These are phyloP conservation scores for Sequoiadendron giganteum DNA, from an alignment of 75 land plant species.

Conservation along the genomic window DNA sequence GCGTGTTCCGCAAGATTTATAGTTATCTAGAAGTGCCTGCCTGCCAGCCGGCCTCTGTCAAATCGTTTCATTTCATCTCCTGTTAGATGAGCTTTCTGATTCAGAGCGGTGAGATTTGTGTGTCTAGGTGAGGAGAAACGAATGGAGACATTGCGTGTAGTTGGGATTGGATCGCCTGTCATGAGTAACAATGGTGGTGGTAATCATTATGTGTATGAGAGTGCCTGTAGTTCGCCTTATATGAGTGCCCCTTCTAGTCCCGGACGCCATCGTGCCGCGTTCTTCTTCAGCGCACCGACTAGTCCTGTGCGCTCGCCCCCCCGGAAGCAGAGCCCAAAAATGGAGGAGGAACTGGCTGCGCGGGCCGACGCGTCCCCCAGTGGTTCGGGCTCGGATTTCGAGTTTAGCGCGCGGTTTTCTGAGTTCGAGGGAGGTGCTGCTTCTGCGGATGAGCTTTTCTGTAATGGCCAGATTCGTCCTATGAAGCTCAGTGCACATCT, in stretches of 20 bases:
- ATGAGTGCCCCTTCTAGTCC: constrained; percentile 14
- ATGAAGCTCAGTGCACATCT: not conserved
- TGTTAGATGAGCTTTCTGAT: no score
- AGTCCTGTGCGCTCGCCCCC: constrained; percentile 38
- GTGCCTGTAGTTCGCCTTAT: not conserved
- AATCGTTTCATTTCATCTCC: not conserved
- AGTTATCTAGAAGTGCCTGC: not conserved
- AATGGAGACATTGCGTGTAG: not conserved
- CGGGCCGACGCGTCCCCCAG: not conserved
- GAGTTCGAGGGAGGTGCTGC: not conserved
- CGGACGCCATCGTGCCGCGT: constrained; percentile 6
- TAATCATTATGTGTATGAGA: not conserved
- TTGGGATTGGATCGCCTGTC: not conserved
- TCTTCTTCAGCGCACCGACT: constrained; percentile 45
- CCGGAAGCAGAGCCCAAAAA: not conserved
- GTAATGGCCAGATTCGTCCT: not conserved
- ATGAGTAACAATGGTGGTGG: not conserved
- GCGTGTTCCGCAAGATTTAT: not conserved
- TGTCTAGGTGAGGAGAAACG: no score
- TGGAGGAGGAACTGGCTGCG: not conserved
- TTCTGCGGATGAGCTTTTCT: constrained; percentile 11
- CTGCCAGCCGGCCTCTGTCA: not conserved
- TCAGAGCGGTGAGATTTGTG: no score
- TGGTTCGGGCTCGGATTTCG: not conserved
- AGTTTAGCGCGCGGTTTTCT: constrained; percentile 3